Evolutionary conservation across 2,329 filamentous ascomycete species (phyloP).

Genomic region (Monosporascus sp.): DNA sequence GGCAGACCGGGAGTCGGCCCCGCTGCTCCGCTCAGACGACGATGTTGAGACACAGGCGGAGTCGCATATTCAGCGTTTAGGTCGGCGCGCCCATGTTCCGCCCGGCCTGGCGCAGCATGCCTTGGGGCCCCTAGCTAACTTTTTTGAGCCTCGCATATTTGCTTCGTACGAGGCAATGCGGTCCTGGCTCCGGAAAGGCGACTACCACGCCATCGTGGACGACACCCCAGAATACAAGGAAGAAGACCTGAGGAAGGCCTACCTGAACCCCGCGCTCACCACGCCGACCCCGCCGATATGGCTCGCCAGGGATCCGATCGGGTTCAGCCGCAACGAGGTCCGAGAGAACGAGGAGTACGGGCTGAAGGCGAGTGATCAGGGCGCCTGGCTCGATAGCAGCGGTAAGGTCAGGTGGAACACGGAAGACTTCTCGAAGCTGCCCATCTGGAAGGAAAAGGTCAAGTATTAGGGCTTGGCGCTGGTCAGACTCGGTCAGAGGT

Average conservation of each 20-base stretch:
- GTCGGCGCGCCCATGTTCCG: conserved; percentile 14
- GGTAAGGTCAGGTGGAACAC: conserved; percentile 18
- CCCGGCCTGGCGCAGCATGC: conserved; percentile 12
- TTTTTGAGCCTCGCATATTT: conserved; percentile 23
- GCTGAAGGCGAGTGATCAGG: conserved; percentile 61
- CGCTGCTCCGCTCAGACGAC: conserved; percentile 21
- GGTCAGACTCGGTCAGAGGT: background rate
- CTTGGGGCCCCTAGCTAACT: conserved; percentile 19
- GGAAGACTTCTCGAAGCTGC: conserved; percentile 19
- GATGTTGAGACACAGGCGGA: conserved; percentile 15
- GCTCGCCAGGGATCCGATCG: conserved; percentile 59
- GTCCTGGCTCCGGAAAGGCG: conserved; percentile 17
- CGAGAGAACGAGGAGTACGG: conserved; percentile 54
- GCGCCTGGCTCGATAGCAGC: conserved; percentile 56
- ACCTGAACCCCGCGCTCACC: conserved; percentile 25
- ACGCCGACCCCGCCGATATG: conserved; percentile 54
- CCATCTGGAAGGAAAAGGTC: conserved; percentile 20
- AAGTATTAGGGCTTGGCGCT: conserved; percentile 10
- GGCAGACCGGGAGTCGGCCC: conserved; percentile 16
- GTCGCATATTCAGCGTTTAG: conserved; percentile 19
- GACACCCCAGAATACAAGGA: conserved; percentile 20
- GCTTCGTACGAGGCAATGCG: conserved; percentile 22
- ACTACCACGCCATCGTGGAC: conserved; percentile 10
- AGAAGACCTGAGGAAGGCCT: conserved; percentile 23
- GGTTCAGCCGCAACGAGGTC: conserved; percentile 57